Evolutionary conservation across 208 protist species (phyloP), one percentile per base, ranked within the genome.

Genomic region (Acanthamoeba royreba): DNA sequence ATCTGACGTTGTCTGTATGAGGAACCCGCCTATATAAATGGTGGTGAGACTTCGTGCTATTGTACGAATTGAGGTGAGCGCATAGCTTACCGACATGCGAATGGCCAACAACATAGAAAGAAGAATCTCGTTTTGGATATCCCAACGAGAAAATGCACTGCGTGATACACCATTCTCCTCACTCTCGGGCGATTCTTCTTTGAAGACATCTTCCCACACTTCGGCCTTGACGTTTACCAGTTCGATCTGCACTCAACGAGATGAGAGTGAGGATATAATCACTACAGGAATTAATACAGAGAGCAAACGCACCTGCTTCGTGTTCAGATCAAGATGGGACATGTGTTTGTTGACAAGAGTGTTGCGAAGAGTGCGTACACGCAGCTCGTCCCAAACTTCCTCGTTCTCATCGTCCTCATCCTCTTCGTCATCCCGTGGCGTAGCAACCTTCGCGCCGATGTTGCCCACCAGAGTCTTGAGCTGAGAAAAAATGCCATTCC

Each of bases 331-430:
- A 42, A 81, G 69, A 28, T 81, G 69, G 5, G 69, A 81, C 69
- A 81, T 81, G 69, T 81, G 69, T 42, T 81, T 81, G 69, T 81
- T 81, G 69, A 81, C 25, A 17, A 81, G 69, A 1, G 69, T 81
- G 69, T 81, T 81, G 38, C 69, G 69, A 81, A 81, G 38, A 8
- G 69, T 81, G 69, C 69, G 69, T n/a, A 81, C 17, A 7, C 69
- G 69, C 40, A 81, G 38, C 69, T 81, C 69, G 19, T 81, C 69
- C 69, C 69, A 81, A 33, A 81, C 69, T 17, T 81, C 69, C 69
- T 47, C 15, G 3, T n/a, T 15, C 11, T 81, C 69, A 17, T 81
- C n/a, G n/a, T n/a, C n/a, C n/a, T n/a, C n/a, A n/a, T n/a, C n/a
- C n/a, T n/a, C 69, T 11, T 47, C 40, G 19, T 42, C n/a, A 77